phyloP scores from a whole-genome alignment of 2,329 filamentous ascomycete genomes.

The Aureobasidium mangrovei region DNA sequence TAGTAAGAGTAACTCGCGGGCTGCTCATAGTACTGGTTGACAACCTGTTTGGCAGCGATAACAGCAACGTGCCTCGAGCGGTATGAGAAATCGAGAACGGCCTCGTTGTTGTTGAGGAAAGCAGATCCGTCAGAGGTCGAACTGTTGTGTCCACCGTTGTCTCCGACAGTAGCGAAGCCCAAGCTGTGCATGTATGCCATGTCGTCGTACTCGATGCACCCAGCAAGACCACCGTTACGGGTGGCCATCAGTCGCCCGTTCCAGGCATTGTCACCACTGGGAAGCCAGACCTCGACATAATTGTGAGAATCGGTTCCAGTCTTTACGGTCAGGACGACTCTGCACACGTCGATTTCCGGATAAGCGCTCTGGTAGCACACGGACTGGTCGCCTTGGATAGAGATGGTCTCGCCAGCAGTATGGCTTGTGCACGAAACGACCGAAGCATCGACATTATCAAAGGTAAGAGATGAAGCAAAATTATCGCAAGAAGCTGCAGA shows the following conservation, averaged over 20 bases:
- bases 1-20: constrained; percentile 37
- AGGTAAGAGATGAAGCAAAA: background rate
- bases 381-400: constrained; percentile 7
- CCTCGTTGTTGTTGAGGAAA: constrained; percentile 24
- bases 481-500: background rate
- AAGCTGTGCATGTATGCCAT: constrained; percentile 24
- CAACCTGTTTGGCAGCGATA: constrained; percentile 26
- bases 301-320: constrained; percentile 2
- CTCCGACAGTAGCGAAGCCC: constrained; percentile 27
- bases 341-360: constrained; percentile 8
- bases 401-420: constrained; percentile 3
- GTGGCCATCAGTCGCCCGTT: constrained; percentile 23
- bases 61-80: constrained; percentile 26
- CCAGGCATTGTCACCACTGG: constrained; percentile 19
- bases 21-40: constrained; percentile 31
- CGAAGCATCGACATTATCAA: constrained; percentile 2
- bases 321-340: constrained; percentile 3
- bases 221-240: constrained; percentile 28
- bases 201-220: constrained; percentile 27
- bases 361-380: constrained; percentile 15
- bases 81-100: constrained; percentile 26
- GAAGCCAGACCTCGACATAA: constrained; percentile 37
- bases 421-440: constrained; percentile 2
- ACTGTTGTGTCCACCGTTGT: constrained; percentile 28
- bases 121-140: constrained; percentile 23